Conservation (phyloP, 257 asterid species). For the Handroanthus guayacan region DNA sequence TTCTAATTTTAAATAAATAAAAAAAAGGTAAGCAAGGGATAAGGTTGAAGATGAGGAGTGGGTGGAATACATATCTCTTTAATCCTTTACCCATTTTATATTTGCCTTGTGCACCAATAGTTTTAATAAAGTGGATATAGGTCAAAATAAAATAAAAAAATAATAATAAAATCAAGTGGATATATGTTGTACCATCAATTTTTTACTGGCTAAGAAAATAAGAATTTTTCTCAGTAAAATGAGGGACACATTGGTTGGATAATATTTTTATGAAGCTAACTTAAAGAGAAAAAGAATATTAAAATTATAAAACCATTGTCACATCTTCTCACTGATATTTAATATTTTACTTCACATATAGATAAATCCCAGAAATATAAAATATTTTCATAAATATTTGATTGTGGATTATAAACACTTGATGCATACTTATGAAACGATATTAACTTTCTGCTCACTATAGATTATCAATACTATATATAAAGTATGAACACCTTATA, state of each 20-base stretch:
- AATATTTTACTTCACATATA: too few species aligned
- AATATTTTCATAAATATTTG: too few species aligned
- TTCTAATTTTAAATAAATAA: not conserved
- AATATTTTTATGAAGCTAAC: not conserved
- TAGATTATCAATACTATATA: too few species aligned
- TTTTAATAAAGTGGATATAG: constrained; percentile 24
- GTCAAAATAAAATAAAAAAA: too few species aligned
- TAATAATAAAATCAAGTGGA: constrained; percentile 10
- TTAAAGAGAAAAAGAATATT: not conserved
- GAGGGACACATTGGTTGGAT: constrained; percentile 1
- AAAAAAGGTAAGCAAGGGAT: constrained; percentile 40
- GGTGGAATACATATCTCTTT: constrained; percentile 63
- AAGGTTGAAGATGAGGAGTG: constrained; percentile 59
- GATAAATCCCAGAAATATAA: too few species aligned
- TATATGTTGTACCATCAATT: not conserved
- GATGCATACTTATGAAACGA: too few species aligned
- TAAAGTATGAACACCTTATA: too few species aligned
- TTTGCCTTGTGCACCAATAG: constrained; percentile 29
- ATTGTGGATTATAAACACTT: too few species aligned
- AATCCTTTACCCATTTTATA: constrained; percentile 20
- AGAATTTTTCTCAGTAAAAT: not conserved
- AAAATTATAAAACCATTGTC: not conserved
- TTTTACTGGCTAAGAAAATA: constrained; percentile 21
- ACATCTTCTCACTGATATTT: not conserved
- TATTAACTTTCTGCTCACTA: too few species aligned